Percentiles rank a stretch among this genome's conserved stretches.
Evolutionary conservation across 148 eudicot genomes (phyloP).

Genomic region (Drosera capensis): DNA sequence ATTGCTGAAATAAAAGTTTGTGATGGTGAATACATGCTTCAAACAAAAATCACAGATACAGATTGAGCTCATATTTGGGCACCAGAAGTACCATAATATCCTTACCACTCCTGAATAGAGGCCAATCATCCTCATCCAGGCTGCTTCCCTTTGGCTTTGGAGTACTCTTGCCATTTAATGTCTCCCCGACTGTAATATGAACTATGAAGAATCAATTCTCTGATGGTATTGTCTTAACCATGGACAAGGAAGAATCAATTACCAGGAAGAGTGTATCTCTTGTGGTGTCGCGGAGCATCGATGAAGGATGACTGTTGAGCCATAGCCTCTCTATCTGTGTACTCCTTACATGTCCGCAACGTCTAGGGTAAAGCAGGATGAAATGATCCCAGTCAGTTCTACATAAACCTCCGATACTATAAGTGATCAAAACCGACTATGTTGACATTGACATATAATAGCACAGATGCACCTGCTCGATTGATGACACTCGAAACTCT

Average conservation of each 20-base stretch:
- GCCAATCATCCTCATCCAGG: constrained; percentile 63
- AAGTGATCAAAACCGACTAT: too few species aligned
- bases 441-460: too few species aligned
- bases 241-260: background rate
- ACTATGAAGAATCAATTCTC: background rate
- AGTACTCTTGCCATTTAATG: constrained; percentile 24
- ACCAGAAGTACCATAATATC: too few species aligned
- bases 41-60: too few species aligned
- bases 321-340: constrained; percentile 60
- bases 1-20: constrained; percentile 34
- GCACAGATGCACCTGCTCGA: constrained; percentile 84
- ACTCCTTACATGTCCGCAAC: constrained; percentile 59
- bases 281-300: constrained; percentile 65
- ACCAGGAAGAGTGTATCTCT: constrained; percentile 32
- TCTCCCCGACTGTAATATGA: constrained; percentile 51
- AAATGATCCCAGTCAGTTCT: constrained; percentile 2
- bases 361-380: constrained; percentile 32
- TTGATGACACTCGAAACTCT: constrained; percentile 64
- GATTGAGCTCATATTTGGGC: too few species aligned
- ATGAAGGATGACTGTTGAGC: constrained; percentile 73
- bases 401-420: background rate
- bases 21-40: too few species aligned
- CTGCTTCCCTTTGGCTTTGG: constrained; percentile 43
- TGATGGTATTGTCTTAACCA: too few species aligned
- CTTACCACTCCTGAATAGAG: constrained; percentile 58